A percentile compares a stretch with the other conserved stretches of the same genome.
These are phyloP conservation scores for Creolimax fragrantissima DNA, from an alignment of 78 protist species.

Conservation along the genomic window DNA sequence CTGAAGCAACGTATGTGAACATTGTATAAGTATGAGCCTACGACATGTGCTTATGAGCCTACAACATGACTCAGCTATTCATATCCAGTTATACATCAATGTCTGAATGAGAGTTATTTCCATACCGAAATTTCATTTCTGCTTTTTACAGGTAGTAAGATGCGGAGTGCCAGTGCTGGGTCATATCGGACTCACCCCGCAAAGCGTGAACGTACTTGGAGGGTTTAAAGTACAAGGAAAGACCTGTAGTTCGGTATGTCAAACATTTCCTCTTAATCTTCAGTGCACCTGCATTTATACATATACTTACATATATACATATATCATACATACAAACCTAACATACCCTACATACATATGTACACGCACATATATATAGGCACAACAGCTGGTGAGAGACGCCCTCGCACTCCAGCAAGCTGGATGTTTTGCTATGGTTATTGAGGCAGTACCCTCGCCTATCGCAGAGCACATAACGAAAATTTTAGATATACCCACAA, in stretches of 20 bases:
- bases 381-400: conserved; percentile 55
- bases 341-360: neutral
- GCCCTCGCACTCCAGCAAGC: conserved; percentile 79
- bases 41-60: no score
- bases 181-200: conserved; percentile 90
- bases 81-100: no score
- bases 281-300: neutral
- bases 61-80: no score
- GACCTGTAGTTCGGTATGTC: conserved; percentile 36
- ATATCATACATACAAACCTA: neutral
- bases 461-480: conserved; percentile 60
- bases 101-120: no score
- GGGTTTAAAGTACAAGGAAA: conserved; percentile 80
- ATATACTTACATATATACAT: neutral
- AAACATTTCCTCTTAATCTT: no score
- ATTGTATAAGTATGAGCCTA: no score
- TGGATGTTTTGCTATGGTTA: conserved; percentile 74
- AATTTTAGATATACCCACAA: conserved; percentile 64
- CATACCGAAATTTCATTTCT: no score
- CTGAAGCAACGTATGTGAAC: no score
- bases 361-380: neutral
- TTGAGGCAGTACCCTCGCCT: conserved; percentile 77
- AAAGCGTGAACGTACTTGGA: conserved; percentile 58
- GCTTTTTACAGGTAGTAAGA: conserved; percentile 18
- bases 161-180: conserved; percentile 86